Percentiles rank a stretch among this genome's conserved stretches.
These are phyloP conservation scores for Aquanectria penicillioides DNA, from an alignment of 2,329 filamentous ascomycete genomes.

Conservation along the genomic window DNA sequence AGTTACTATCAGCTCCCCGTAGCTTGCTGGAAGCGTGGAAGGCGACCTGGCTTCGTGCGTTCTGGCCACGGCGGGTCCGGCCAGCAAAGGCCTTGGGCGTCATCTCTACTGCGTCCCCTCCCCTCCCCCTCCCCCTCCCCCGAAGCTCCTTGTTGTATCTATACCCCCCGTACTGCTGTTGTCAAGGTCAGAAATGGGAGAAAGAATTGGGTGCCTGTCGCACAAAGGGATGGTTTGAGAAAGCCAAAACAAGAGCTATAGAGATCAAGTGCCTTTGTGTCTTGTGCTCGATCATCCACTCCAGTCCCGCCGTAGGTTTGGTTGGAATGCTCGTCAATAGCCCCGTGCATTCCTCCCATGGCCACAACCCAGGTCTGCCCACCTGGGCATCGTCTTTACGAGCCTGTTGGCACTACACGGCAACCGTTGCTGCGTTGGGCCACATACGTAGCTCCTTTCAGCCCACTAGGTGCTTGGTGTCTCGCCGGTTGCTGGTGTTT, in stretches of 20 bases:
- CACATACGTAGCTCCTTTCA: conserved; percentile 34
- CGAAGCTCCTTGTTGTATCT: too few relatives aligned
- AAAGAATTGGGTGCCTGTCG: not conserved
- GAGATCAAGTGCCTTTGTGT: not conserved
- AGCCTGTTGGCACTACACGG: conserved; percentile 13
- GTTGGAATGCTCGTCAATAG: conserved; percentile 44
- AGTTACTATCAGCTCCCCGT: not conserved
- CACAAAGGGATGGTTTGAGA: not conserved
- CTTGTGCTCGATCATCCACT: not conserved
- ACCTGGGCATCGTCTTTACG: not conserved
- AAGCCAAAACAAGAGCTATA: not conserved
- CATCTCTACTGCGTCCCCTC: not conserved
- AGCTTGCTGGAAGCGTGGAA: too few relatives aligned
- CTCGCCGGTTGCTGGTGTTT: conserved; percentile 37
- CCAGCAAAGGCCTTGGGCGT: not conserved
- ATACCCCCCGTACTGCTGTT: too few relatives aligned
- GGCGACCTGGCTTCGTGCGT: too few relatives aligned
- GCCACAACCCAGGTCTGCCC: conserved; percentile 29
- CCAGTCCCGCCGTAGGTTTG: conserved; percentile 11
- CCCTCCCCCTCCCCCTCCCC: too few relatives aligned
- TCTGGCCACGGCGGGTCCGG: conserved; percentile 10
- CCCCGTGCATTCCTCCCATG: conserved; percentile 42
- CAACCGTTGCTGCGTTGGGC: conserved; percentile 39
- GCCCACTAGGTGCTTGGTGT: conserved; percentile 24
- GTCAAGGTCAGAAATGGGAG: not conserved